These are phyloP conservation scores for Monosporascus sp. DNA, from an alignment of 2,329 filamentous ascomycete genomes.

Conservation along the genomic window DNA sequence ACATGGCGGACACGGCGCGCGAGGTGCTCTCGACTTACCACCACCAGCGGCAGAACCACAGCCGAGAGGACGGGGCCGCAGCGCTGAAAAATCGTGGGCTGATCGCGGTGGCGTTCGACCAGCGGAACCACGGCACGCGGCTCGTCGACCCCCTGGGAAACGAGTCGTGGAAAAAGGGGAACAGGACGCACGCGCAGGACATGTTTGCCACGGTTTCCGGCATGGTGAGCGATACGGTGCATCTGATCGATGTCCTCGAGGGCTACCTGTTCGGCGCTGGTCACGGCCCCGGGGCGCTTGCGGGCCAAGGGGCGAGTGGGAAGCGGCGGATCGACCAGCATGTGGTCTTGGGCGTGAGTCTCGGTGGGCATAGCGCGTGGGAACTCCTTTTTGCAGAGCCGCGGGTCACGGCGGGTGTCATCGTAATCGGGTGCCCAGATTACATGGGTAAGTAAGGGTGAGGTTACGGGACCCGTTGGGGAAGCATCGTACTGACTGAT, in stretches of 20 bases:
- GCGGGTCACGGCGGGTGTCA: slow-evolving; percentile 70
- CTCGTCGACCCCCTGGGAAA: slow-evolving; percentile 65
- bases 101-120: slow-evolving; percentile 82
- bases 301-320: slow-evolving; percentile 21
- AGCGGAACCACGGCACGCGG: slow-evolving; percentile 83
- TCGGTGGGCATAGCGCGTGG: slow-evolving; percentile 88
- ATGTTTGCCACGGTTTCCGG: slow-evolving; percentile 77
- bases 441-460: slow-evolving; percentile 54
- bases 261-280: slow-evolving; percentile 61
- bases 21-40: slow-evolving; percentile 67
- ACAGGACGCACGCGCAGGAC: slow-evolving; percentile 78
- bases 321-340: slow-evolving; percentile 51
- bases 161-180: slow-evolving; percentile 72
- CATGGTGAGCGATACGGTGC: slow-evolving; percentile 68
- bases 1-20: slow-evolving; percentile 72
- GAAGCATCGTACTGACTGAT: neutral
- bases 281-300: slow-evolving; percentile 16
- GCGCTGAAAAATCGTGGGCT: slow-evolving; percentile 46
- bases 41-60: slow-evolving; percentile 28
- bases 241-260: slow-evolving; percentile 72
- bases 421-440: slow-evolving; percentile 86
- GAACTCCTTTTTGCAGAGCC: slow-evolving; percentile 73
- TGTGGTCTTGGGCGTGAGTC: slow-evolving; percentile 72
- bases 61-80: slow-evolving; percentile 10
- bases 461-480: no score